Evolutionary conservation across 2,329 filamentous ascomycete genomes (phyloP).

Genomic region (Diaporthe longicolla): DNA sequence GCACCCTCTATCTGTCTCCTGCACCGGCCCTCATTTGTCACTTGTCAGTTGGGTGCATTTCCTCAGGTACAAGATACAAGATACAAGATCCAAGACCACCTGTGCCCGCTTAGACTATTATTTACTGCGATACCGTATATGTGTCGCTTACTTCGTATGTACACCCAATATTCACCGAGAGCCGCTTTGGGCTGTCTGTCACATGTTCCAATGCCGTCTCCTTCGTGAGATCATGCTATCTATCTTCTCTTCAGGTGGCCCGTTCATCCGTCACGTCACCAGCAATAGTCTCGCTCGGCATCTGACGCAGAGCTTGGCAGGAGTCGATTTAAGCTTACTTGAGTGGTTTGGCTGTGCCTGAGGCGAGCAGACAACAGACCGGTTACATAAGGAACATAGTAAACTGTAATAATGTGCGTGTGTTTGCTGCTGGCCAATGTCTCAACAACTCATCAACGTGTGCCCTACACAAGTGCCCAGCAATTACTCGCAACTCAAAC

Average conservation of each 20-base stretch:
- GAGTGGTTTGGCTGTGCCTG: neutral
- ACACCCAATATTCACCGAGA: conserved; percentile 5
- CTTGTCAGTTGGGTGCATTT: conserved; percentile 13
- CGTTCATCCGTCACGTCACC: conserved; percentile 8
- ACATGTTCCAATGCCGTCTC: conserved; percentile 1
- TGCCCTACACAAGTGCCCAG: conserved; percentile 7
- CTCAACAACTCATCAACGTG: neutral
- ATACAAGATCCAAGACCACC: neutral
- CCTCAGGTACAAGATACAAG: conserved; percentile 4
- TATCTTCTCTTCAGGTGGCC: neutral
- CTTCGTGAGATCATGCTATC: neutral
- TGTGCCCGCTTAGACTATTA: neutral
- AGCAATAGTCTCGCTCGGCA: neutral
- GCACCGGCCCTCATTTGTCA: conserved; percentile 25
- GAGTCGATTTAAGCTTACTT: conserved; percentile 18
- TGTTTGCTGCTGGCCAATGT: neutral
- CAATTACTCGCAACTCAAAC: conserved; percentile 27
- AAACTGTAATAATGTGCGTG: no score
- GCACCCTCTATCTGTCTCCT: neutral
- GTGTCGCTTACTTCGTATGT: neutral
- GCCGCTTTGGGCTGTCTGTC: conserved; percentile 24
- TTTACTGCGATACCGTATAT: conserved; percentile 7
- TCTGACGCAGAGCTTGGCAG: neutral
- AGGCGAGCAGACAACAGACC: neutral
- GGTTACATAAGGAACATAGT: neutral